Evolutionary conservation across 192 early-diverging fungal species (phyloP), one percentile per base, ranked within the genome.

Genomic region (Linnemannia hyalina): DNA sequence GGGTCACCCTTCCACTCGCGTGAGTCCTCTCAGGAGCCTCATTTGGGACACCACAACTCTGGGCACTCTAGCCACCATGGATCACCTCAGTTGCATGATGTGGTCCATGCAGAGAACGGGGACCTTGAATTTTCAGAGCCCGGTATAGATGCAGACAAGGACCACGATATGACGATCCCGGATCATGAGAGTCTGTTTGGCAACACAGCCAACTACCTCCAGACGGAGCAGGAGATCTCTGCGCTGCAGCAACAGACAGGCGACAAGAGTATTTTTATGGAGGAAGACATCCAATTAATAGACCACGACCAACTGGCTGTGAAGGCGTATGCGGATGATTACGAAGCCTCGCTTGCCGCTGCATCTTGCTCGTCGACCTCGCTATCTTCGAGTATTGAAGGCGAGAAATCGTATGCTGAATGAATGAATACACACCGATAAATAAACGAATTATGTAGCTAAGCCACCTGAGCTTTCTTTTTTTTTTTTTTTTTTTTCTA

Each of bases 121-220:
- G 73, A 83, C 32, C 22, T 75, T 44, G 52, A 71, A 22, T 38
- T 85, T 41, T 8, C 40, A 20, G 77, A 76, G n/a, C 55, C 40
- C 68, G 70, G 18, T 11, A 72, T 46, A 54, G 35, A 72, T 22
- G 75, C 55, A 1, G 72, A 78, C 23, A 23, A 42, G 20, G 82
- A 78, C 38, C 82, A 83, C 20, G 60, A 69, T 40, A 80, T 83
- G 82, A 78, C 32, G 8, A 32, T 80, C 44, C 82, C 82, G 38
- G 82, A 85, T 41, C 82, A 85, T 16, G 82, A 76, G 38, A 76
- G 73, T 38, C 42, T 85, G 36, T 85, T 85, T 77, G 83, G 78
- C 6, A 74, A 75, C 32, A 85, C 83, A 5, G 83, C 76, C 11
- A 76, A 73, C 70, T 85, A 85, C 44, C 70, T 85, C 38, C 73